phyloP scores from a whole-genome alignment of 129 eudicot genomes.

The Flaveria sonorensis region DNA sequence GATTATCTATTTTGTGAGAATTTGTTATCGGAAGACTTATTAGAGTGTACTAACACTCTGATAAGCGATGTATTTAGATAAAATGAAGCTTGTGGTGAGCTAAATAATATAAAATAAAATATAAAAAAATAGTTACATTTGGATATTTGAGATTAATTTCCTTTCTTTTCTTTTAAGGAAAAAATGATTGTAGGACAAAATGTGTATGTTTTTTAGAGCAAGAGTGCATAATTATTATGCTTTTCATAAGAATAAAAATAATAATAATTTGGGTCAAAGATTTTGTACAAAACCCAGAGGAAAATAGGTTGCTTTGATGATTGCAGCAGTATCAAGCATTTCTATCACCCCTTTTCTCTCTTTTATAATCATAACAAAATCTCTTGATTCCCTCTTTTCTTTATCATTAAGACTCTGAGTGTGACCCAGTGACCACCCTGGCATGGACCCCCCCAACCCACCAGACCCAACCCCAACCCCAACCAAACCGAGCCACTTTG shows the following conservation, averaged over 20 bases:
- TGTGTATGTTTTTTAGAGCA: slow-evolving; percentile 31
- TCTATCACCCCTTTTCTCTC: slow-evolving; percentile 42
- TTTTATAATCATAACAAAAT: slow-evolving; percentile 39
- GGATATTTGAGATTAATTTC: neutral
- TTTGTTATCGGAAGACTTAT: too few species aligned
- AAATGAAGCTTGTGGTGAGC: too few species aligned
- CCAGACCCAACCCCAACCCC: slow-evolving; percentile 2
- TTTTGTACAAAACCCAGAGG: slow-evolving; percentile 46
- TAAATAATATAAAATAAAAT: too few species aligned
- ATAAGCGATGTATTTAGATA: too few species aligned
- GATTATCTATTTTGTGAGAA: too few species aligned
- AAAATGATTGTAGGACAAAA: slow-evolving; percentile 21
- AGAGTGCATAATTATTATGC: slow-evolving; percentile 22
- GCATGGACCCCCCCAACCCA: slow-evolving; percentile 24
- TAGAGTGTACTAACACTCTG: too few species aligned
- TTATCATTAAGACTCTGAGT: slow-evolving; percentile 33
- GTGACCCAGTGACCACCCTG: slow-evolving; percentile 39
- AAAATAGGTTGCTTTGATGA: slow-evolving; percentile 71
- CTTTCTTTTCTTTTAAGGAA: neutral
- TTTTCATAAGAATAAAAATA: slow-evolving; percentile 10
- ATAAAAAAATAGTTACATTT: too few species aligned
- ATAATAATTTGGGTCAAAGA: slow-evolving; percentile 44
- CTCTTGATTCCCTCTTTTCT: slow-evolving; percentile 46
- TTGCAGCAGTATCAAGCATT: slow-evolving; percentile 54
- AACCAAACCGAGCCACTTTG: slow-evolving; percentile 24